These are phyloP conservation scores for Berberis vulgaris DNA, from an alignment of 164 flowering plant species.

Conservation along the genomic window DNA sequence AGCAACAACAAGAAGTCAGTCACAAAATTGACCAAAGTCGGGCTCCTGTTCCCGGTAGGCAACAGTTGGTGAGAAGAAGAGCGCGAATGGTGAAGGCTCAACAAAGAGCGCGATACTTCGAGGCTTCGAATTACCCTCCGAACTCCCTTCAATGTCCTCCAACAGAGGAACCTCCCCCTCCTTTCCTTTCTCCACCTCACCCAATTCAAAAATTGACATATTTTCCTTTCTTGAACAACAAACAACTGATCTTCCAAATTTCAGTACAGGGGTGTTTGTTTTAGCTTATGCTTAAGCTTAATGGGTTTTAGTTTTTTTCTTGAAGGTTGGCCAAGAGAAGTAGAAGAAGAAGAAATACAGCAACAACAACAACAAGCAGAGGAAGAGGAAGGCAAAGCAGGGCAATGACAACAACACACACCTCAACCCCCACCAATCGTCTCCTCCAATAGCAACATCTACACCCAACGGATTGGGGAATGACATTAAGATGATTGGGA, in stretches of 20 bases:
- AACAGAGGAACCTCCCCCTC: conserved; percentile 41
- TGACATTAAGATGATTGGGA: no score
- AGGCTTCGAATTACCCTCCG: conserved; percentile 48
- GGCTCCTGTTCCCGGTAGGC: no score
- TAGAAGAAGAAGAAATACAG: conserved; percentile 4
- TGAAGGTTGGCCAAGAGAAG: conserved; percentile 3
- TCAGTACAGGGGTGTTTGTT: background rate
- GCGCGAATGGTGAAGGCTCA: conserved; percentile 99
- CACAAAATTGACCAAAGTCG: no score
- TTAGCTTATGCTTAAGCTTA: background rate
- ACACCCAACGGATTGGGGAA: no score
- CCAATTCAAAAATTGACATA: conserved; percentile 35
- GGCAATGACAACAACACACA: conserved; percentile 24
- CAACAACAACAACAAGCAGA: conserved; percentile 4
- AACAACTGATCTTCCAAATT: conserved; percentile 2
- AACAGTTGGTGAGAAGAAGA: no score
- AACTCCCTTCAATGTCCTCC: conserved; percentile 32
- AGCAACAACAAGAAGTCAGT: no score
- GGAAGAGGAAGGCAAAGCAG: conserved; percentile 5
- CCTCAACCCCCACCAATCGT: no score
- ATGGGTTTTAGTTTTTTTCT: conserved; percentile 4
- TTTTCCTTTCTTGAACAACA: conserved; percentile 14
- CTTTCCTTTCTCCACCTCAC: conserved; percentile 25
- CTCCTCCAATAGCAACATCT: no score
- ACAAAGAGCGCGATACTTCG: conserved; percentile 90